Base-by-base conservation (phyloP, 1,139 yeast genomes). In the Pichia terricola region DNA sequence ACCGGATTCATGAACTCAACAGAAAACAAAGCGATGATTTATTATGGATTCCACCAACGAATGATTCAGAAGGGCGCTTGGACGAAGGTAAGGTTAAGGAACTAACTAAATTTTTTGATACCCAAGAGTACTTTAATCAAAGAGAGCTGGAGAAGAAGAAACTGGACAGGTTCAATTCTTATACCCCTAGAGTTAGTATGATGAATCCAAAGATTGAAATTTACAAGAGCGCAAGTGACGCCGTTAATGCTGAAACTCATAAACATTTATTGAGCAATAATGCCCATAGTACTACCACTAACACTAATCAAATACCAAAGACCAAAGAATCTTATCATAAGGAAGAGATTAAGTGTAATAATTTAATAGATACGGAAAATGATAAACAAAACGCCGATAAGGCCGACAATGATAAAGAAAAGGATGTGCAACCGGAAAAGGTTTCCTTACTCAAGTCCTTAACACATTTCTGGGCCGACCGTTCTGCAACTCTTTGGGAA, bases 401-500 rank as follows among this genome's bases (percentile, higher is more conserved):
- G 26, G 34, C 40, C 10, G 40, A 40, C 38, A 37, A 33, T 27
- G 40, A 38, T 28, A 40, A 42, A 5, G 40, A 39, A 22, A 37
- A 36, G 10, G 31, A 30, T 9, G 47, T 51, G 8, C 67, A 41
- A 34, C 43, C 62, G 65, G 96, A 87, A 56, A 77, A 77, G 53
- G 76, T 79, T 33, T 81, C 96, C 1, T 63, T 94, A 33, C 74
- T 94, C 65, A 87, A 86, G 55, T 80, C 95, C 0, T 67, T 94
- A 46, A 78, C 95, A 0, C 87, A 81, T 56, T 89, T 91, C 63
- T 91, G 98, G 98, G 97, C 96, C 1, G 98, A 94, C 63, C 67
- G 98, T 54, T 85, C 97, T 1, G 91, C 97, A 0, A 84, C 95
- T 3, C 73, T 94, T 26, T 94, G 98, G 98, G 88, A 85, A 52